Percentiles rank a stretch among this genome's conserved stretches.
phyloP scores from a whole-genome alignment of 352 stramenopile genomes.

The Pythium rishiriense region DNA sequence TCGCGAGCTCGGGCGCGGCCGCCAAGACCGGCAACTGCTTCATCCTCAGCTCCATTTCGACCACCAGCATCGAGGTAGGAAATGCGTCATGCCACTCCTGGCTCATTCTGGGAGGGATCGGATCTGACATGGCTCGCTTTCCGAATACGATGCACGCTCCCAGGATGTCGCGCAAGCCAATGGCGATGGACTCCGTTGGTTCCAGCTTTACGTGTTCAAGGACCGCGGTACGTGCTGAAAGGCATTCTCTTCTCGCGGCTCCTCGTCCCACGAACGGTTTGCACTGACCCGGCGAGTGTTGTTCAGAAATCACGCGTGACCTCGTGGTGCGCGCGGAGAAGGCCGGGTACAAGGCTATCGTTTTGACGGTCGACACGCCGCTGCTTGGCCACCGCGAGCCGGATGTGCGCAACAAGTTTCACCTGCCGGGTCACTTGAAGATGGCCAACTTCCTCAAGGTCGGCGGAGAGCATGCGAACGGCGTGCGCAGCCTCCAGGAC shows the following conservation, averaged over 20 bases:
- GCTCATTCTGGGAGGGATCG: background rate
- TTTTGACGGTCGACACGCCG: conserved; percentile 95
- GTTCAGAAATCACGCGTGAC: conserved; percentile 90
- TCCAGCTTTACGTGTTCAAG: conserved; percentile 97
- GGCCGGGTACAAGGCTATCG: conserved; percentile 95
- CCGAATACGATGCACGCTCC: background rate
- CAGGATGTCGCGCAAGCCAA: conserved; percentile 34
- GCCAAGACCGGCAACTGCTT: conserved; percentile 88
- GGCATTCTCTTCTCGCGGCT: background rate
- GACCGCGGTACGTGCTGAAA: conserved; percentile 47
- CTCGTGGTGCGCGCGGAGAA: conserved; percentile 89
- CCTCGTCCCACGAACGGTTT: background rate
- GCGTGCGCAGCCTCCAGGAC: conserved; percentile 51
- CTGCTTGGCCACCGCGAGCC: conserved; percentile 95
- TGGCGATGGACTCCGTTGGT: conserved; percentile 88
- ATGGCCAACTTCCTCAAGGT: conserved; percentile 46
- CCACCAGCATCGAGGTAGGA: conserved; percentile 84
- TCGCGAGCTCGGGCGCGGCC: conserved; percentile 78
- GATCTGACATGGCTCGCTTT: background rate
- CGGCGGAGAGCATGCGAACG: conserved; percentile 62
- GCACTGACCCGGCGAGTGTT: background rate
- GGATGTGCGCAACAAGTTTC: conserved; percentile 94
- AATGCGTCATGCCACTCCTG: background rate
- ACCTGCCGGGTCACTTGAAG: conserved; percentile 64
- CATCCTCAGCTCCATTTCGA: conserved; percentile 93